A percentile compares a stretch with the other conserved stretches of the same genome.
Evolutionary conservation across 1,284 basidiomycete genomes (phyloP).

Genomic region (Cryptococcus sp.): DNA sequence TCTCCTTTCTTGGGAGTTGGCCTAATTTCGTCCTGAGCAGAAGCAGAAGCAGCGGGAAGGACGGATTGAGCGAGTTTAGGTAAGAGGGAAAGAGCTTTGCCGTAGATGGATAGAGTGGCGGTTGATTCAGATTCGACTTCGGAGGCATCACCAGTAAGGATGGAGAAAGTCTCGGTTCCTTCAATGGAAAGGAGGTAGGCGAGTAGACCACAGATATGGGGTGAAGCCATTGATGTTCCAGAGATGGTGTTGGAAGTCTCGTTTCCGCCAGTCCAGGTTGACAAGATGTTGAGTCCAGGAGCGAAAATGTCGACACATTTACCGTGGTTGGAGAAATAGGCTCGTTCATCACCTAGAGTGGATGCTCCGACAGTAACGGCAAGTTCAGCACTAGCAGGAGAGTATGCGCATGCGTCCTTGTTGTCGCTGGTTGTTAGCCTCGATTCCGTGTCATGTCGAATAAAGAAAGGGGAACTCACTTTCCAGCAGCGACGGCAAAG

Average conservation of each 20-base stretch:
- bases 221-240: slow-evolving; percentile 59
- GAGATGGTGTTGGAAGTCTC: slow-evolving; percentile 61
- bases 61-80: slow-evolving; percentile 35
- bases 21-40: slow-evolving; percentile 22
- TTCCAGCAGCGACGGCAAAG: slow-evolving; percentile 92
- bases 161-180: slow-evolving; percentile 57
- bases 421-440: slow-evolving; percentile 50
- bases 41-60: slow-evolving; percentile 39
- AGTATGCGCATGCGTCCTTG: slow-evolving; percentile 66
- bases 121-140: slow-evolving; percentile 45
- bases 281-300: slow-evolving; percentile 74
- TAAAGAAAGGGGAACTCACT: slow-evolving; percentile 38
- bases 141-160: slow-evolving; percentile 17
- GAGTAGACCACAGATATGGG: slow-evolving; percentile 61
- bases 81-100: slow-evolving; percentile 48
- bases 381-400: slow-evolving; percentile 68
- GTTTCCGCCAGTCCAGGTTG: slow-evolving; percentile 64
- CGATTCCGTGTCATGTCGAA: neutral
- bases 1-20: slow-evolving; percentile 30
- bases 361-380: slow-evolving; percentile 85
- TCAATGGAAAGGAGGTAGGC: slow-evolving; percentile 81
- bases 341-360: slow-evolving; percentile 72
- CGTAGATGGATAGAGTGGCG: slow-evolving; percentile 18
- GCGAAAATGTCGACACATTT: slow-evolving; percentile 77
- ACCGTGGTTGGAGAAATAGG: slow-evolving; percentile 82